These are phyloP conservation scores for Trichopus zeylanicus DNA, from an alignment of 116 monocot species.

Conservation along the genomic window DNA sequence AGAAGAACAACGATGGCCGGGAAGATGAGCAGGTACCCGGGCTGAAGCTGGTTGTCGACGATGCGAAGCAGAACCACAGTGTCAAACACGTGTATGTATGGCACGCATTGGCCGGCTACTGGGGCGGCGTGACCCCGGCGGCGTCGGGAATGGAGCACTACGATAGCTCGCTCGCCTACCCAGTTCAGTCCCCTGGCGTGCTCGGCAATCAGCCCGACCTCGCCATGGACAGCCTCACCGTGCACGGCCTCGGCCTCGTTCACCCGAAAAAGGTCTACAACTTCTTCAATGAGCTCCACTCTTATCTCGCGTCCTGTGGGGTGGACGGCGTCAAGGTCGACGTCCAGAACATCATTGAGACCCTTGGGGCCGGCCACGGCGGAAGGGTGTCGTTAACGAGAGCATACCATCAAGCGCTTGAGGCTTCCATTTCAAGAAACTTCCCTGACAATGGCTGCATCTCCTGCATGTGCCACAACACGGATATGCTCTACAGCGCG, in stretches of 20 bases:
- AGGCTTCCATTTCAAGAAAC: conserved; percentile 49
- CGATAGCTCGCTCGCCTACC: conserved; percentile 54
- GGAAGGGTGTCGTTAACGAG: conserved; percentile 57
- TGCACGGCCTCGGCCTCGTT: conserved; percentile 64
- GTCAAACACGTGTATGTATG: conserved; percentile 68
- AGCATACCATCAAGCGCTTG: conserved; percentile 64
- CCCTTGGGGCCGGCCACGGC: conserved; percentile 67
- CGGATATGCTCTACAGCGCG: conserved; percentile 58
- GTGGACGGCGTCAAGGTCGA: conserved; percentile 89
- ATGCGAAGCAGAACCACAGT: conserved; percentile 34
- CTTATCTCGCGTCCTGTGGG: conserved; percentile 66
- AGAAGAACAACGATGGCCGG: conserved; percentile 24
- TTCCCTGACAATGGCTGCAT: conserved; percentile 82
- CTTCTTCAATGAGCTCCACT: conserved; percentile 78
- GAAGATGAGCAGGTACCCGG: conserved; percentile 20
- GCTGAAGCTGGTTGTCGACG: conserved; percentile 44
- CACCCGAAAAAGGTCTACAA: conserved; percentile 50
- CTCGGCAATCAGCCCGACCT: conserved; percentile 67
- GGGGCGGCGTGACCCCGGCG: conserved; percentile 76
- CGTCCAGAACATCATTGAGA: conserved; percentile 88
- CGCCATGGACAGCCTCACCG: conserved; percentile 63
- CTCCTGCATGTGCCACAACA: conserved; percentile 84
- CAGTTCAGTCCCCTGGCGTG: conserved; percentile 65
- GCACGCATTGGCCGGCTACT: conserved; percentile 77
- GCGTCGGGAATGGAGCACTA: conserved; percentile 71